Evolutionary conservation across 2,329 filamentous ascomycete genomes (phyloP), one percentile per base, ranked within the genome.

Genomic region (Arthrobotrys pseudoclavata): DNA sequence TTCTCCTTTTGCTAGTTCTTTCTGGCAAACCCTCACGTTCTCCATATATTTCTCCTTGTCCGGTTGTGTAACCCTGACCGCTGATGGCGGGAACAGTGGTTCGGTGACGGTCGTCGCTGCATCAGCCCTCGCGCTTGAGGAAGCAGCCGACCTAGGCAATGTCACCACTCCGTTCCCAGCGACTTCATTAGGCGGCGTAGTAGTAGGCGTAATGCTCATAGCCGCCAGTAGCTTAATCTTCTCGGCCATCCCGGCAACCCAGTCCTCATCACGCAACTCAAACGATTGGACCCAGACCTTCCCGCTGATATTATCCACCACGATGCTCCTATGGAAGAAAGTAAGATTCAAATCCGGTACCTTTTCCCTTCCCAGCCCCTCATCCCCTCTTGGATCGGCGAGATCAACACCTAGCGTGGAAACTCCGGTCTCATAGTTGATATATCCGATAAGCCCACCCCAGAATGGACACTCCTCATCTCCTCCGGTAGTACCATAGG

Each of bases 391-490:
- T 50, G 69, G 69, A 79, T 81, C 79, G 29, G 81, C 79, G 34
- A 84, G 80, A 1, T 83, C 79, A 22, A 91, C 85, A 61, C 85
- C 83, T 67, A 90, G 89, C 18, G 87, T 89, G 79, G 87, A 85
- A 0, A 96, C 85, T 0, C 93, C 92, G 82, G 94, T 89, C 83
- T 97, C 94, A 77, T 97, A 97, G 0, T 92, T 93, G 62, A 93
- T 87, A 81, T 91, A 96, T 0, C 94, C 94, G 84, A 97, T 89
- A 75, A 97, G 90, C 0, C 94, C 94, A 63, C 93, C 94, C 84
- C 92, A 89, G 82, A 97, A 97, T 0, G 92, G 88, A 0, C 84
- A 84, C 40, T 82, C 81, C 0, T 81, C 79, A 29, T 81, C 80
- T 3, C 85, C 85, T 9, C 79, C 82, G 0, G 74, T 77, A 1